These are phyloP conservation scores for Phanerodontia chrysosporium DNA, from an alignment of 768 basidiomycete genomes.

Conservation along the genomic window DNA sequence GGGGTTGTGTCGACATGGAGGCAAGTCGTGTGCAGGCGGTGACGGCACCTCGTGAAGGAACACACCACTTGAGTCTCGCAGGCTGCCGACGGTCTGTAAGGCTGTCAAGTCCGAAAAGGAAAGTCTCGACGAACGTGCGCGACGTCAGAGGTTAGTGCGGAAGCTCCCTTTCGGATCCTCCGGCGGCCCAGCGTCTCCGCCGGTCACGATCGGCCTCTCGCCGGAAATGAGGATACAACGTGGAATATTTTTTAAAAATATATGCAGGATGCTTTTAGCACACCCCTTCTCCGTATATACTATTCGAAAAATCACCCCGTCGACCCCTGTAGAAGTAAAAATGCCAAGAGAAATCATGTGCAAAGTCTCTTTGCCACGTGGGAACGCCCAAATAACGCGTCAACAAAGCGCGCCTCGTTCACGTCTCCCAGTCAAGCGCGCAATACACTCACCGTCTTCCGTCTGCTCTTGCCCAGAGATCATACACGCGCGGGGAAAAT, in stretches of 20 bases:
- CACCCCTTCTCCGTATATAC: not conserved
- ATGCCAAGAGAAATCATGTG: not conserved
- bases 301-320: too few relatives aligned
- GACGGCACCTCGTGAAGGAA: not conserved
- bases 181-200: not conserved
- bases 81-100: not conserved
- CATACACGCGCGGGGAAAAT: too few relatives aligned
- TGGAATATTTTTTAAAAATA: not conserved
- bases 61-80: not conserved
- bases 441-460: not conserved
- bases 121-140: conserved; percentile 27
- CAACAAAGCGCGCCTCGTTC: conserved; percentile 3
- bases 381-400: conserved; percentile 12
- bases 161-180: not conserved
- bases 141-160: conserved; percentile 16
- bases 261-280: not conserved
- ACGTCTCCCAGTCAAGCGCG: not conserved
- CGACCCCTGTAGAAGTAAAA: too few relatives aligned
- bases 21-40: conserved; percentile 36
- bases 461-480: not conserved
- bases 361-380: conserved; percentile 6
- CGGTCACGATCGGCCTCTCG: not conserved
- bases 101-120: conserved; percentile 8
- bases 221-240: not conserved
- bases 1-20: conserved; percentile 93